Evolutionary conservation across 345 rosid species (phyloP).

Genomic region (Eucalyptus guilfoylei): DNA sequence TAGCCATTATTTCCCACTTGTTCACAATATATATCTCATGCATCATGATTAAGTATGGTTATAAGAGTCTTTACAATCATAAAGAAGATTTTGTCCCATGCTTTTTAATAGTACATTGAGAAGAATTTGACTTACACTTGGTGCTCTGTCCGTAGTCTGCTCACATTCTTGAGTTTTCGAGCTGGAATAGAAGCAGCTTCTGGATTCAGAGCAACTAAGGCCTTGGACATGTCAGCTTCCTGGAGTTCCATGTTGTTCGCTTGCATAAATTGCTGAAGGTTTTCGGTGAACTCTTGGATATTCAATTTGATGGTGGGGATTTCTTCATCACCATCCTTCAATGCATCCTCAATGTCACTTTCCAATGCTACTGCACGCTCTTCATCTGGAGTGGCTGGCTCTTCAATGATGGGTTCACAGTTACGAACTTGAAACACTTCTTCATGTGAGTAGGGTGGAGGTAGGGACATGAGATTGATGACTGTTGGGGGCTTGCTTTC

Average conservation of each 20-base stretch:
- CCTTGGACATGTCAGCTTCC: constrained; percentile 69
- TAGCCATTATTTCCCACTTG: background rate
- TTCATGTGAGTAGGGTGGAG: constrained; percentile 4
- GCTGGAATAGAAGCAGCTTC: constrained; percentile 55
- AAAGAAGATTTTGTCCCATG: background rate
- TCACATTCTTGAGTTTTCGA: constrained; percentile 66
- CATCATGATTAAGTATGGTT: background rate
- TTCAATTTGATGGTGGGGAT: constrained; percentile 71
- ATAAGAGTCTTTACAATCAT: background rate
- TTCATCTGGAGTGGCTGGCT: constrained; percentile 73
- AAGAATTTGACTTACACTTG: constrained; percentile 65
- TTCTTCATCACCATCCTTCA: constrained; percentile 58
- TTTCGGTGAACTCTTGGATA: constrained; percentile 43
- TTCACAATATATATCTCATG: background rate
- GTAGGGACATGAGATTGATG: constrained; percentile 29
- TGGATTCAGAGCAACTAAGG: constrained; percentile 73
- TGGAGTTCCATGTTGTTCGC: constrained; percentile 50
- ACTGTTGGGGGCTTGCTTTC: constrained; percentile 17
- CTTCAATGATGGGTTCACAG: constrained; percentile 68
- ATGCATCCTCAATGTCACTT: constrained; percentile 65
- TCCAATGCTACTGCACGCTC: constrained; percentile 22
- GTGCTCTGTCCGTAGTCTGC: constrained; percentile 87
- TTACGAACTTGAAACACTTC: background rate
- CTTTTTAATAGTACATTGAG: background rate
- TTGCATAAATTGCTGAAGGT: constrained; percentile 48